These are phyloP conservation scores for Podospora comata DNA, from an alignment of 495 filamentous ascomycete genomes.

Conservation along the genomic window DNA sequence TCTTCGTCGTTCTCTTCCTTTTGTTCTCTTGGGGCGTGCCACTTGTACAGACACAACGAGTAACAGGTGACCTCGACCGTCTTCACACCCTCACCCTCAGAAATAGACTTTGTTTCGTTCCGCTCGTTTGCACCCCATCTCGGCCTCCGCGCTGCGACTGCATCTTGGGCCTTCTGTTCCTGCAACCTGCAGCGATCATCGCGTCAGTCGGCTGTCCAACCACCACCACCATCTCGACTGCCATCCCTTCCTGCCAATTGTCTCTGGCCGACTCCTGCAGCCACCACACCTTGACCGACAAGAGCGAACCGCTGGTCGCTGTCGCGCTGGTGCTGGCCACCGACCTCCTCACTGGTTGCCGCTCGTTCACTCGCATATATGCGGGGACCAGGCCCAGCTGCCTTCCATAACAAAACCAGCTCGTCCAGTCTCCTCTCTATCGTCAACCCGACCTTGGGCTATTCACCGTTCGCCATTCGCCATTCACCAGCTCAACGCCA, in stretches of 20 bases:
- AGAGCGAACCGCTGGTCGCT: conserved; percentile 19
- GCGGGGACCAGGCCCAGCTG: conserved; percentile 19
- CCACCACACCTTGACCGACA: conserved; percentile 17
- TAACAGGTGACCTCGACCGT: conserved; percentile 5
- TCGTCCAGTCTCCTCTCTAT: conserved; percentile 5
- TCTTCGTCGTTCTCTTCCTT: conserved; percentile 17
- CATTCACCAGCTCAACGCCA: conserved; percentile 17
- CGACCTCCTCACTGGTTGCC: conserved; percentile 14
- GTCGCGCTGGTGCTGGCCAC: conserved; percentile 1
- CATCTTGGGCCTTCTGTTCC: conserved; percentile 14
- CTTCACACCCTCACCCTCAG: conserved; percentile 8
- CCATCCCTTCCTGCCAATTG: not conserved
- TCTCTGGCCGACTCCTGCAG: conserved; percentile 6
- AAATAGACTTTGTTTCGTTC: conserved; percentile 12
- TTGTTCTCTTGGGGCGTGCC: conserved; percentile 3
- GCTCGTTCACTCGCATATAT: conserved; percentile 23
- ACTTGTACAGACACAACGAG: not conserved
- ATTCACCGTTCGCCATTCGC: conserved; percentile 8
- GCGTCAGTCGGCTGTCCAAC: conserved; percentile 11
- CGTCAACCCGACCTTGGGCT: conserved; percentile 15
- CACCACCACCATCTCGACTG: conserved; percentile 8
- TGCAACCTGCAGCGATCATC: conserved; percentile 14
- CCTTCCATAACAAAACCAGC: conserved; percentile 18
- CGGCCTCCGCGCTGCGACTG: conserved; percentile 14
- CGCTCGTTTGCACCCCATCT: conserved; percentile 8